These are phyloP conservation scores for Colletotrichum lindemuthianum DNA, from an alignment of 2,329 filamentous ascomycete genomes.

Conservation along the genomic window DNA sequence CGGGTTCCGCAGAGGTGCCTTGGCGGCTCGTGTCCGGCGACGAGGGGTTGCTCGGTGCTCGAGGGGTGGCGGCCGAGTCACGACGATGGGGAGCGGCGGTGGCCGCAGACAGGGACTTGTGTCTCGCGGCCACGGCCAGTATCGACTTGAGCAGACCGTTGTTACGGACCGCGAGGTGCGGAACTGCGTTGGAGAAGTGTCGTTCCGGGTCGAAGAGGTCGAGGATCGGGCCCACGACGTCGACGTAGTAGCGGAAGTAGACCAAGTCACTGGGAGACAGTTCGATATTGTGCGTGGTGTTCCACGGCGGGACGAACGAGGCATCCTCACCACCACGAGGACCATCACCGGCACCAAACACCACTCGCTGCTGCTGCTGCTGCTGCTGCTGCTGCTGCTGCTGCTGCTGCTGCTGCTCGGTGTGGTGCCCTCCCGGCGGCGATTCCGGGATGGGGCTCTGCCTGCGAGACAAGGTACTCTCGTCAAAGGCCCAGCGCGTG, in stretches of 20 bases:
- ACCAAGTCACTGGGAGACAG: slow-evolving; percentile 2
- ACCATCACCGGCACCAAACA: no score
- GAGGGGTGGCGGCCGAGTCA: neutral
- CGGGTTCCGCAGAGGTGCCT: neutral
- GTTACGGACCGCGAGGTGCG: slow-evolving; percentile 34
- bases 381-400: neutral
- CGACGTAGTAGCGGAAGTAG: slow-evolving; percentile 34
- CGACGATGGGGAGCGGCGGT: neutral
- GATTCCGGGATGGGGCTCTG: slow-evolving; percentile 27
- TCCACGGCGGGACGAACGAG: slow-evolving; percentile 16
- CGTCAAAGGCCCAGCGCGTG: slow-evolving; percentile 21
- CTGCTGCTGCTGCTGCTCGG: neutral
- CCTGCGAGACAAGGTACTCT: slow-evolving; percentile 24
- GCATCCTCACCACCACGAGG: neutral
- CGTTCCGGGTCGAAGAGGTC: slow-evolving; percentile 34
- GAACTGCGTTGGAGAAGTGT: slow-evolving; percentile 35
- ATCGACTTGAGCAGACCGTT: slow-evolving; percentile 35
- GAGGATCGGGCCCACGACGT: slow-evolving; percentile 31
- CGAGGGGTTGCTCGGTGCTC: neutral
- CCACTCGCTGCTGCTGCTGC: neutral
- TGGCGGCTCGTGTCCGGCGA: neutral
- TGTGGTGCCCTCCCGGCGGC: neutral
- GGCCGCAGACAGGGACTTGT: slow-evolving; percentile 9
- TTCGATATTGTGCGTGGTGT: slow-evolving; percentile 19
- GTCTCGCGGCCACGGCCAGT: slow-evolving; percentile 30